These are phyloP conservation scores for Rosa lucieae DNA, from an alignment of 306 rosid species.

Conservation along the genomic window DNA sequence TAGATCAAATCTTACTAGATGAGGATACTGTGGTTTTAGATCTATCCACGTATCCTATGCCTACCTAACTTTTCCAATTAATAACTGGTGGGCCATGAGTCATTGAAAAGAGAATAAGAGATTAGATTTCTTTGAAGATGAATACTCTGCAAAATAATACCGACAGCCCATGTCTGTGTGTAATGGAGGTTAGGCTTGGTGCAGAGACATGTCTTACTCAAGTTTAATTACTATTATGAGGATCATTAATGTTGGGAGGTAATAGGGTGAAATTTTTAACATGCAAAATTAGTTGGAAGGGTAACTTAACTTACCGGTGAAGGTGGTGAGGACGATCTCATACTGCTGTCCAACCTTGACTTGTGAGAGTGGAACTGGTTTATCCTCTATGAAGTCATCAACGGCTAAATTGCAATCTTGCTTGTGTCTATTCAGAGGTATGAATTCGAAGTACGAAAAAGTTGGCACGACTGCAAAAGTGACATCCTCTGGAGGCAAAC, in stretches of 20 bases:
- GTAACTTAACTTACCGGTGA: conserved; percentile 58
- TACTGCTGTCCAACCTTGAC: conserved; percentile 76
- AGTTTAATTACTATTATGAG: background rate
- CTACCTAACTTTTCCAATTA: background rate
- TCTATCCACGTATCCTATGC: background rate
- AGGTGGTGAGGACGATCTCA: conserved; percentile 88
- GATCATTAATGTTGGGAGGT: background rate
- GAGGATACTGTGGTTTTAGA: background rate
- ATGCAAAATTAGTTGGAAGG: background rate
- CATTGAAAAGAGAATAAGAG: background rate
- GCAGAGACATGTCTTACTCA: background rate
- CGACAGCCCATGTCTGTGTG: conserved; percentile 16
- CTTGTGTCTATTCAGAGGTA: conserved; percentile 59
- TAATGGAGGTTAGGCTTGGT: conserved; percentile 6
- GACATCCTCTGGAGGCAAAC: conserved; percentile 68
- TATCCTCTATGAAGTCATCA: conserved; percentile 74
- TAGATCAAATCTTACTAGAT: background rate
- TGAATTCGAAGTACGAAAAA: conserved; percentile 89
- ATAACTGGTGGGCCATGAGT: conserved; percentile 8
- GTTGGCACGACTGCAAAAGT: conserved; percentile 84
- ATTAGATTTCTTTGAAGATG: background rate
- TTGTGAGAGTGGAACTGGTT: conserved; percentile 72
- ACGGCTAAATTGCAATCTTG: conserved; percentile 25
- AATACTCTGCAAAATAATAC: background rate
- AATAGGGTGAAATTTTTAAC: background rate